Base-by-base conservation (phyloP, 129 eudicot genomes). In the Flaveria linearis region DNA sequence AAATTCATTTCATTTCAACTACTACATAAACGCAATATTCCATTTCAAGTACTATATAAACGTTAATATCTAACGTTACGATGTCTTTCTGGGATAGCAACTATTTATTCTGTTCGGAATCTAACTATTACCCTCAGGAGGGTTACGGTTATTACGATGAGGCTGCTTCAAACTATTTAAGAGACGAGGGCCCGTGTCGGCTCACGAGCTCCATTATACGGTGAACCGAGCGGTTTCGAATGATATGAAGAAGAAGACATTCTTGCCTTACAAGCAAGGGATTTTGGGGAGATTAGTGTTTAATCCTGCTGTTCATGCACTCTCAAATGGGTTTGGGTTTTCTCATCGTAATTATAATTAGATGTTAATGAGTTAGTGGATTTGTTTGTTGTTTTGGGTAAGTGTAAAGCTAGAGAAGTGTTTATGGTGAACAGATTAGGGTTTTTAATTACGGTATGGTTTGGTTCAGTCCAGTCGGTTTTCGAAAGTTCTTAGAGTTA, bases 221-320 rank as follows among this genome's bases (percentile, higher is more conserved):
- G 78, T 82, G 66, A 93, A 93, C 80, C 77, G 93, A 42, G 98
- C 95, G 15, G 88, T 83, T 6, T 88, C 94, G 0, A 86, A 90
- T 22, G 98, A 90, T 45, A 68, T 90, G 85, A 93, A 90, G 89
- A 93, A 86, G 89, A 90, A 90, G 66, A 90, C 96, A 0, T 93
- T 93, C 78, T 71, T 93, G 85, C 98, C 98, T 2, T 93, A 93
- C 79, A 93, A 90, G 74, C 96, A 88, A 72, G 98, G 98, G 12
- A 90, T 93, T 56, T 39, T 93, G 74, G 97, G 97, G 53, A 80
- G 92, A 28, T 56, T 92, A 73, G 83, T 93, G 15, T 84, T 92
- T 52, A 86, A 89, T 76, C 98, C 94, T 4, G 84, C 94, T 0
- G 93, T 85, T 16, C 82, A 88, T 83, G 92, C 92, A 14, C 78